Evolutionary conservation across 2,329 filamentous ascomycete genomes (phyloP).

Genomic region (Hymenoscyphus scutula): DNA sequence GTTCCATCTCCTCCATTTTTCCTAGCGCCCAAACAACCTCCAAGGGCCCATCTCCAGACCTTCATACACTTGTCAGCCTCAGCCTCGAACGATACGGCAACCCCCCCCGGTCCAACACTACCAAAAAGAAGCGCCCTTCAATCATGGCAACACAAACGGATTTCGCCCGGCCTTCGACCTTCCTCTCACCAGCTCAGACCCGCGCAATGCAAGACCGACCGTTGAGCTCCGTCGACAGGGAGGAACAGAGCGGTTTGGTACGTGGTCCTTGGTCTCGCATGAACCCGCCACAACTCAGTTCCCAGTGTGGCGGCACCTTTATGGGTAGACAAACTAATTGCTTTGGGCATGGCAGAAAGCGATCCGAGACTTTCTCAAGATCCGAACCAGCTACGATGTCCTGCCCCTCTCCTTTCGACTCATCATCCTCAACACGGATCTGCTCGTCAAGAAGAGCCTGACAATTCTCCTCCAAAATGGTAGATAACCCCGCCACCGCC

Average conservation of each 20-base stretch:
- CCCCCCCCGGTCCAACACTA: conserved; percentile 28
- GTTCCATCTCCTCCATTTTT: not conserved
- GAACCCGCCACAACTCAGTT: not conserved
- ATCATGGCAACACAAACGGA: conserved; percentile 15
- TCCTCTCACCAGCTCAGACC: conserved; percentile 35
- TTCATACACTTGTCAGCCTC: not conserved
- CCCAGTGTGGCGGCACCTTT: not conserved
- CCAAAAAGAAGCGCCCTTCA: conserved; percentile 29
- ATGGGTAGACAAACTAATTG: not conserved
- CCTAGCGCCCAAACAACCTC: not conserved
- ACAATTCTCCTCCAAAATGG: conserved; percentile 95
- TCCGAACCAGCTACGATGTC: conserved; percentile 96
- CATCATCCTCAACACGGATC: conserved; percentile 90
- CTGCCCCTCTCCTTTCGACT: conserved; percentile 93
- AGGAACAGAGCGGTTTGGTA: conserved; percentile 77
- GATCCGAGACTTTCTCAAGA: conserved; percentile 93
- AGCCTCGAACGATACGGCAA: conserved; percentile 8
- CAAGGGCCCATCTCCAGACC: not conserved
- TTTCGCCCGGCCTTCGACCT: conserved; percentile 39
- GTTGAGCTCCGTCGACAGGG: conserved; percentile 65
- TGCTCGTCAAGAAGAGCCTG: conserved; percentile 95
- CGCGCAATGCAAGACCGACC: conserved; percentile 38
- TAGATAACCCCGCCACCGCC: conserved; percentile 42
- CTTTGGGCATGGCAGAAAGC: conserved; percentile 59
- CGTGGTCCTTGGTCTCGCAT: conserved; percentile 38